A percentile compares a stretch with the other conserved stretches of the same genome.
phyloP scores from a whole-genome alignment of 306 rosid species.

The Malus fusca region DNA sequence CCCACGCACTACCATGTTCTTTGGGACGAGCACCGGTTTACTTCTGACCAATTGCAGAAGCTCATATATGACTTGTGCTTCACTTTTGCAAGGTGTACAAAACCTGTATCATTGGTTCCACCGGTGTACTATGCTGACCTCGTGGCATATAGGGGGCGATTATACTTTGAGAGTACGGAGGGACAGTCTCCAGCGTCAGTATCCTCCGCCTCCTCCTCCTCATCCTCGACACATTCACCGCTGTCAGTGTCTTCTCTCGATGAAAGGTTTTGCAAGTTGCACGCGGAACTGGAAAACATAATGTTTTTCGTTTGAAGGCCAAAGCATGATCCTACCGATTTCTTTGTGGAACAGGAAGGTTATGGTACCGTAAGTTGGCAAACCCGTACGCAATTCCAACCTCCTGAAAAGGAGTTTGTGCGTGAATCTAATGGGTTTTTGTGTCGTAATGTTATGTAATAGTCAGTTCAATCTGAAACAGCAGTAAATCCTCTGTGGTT shows the following conservation, averaged over 20 bases:
- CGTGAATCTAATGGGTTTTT: constrained; percentile 45
- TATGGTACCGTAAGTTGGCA: background rate
- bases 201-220: constrained; percentile 23
- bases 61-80: constrained; percentile 68
- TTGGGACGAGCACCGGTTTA: constrained; percentile 67
- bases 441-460: background rate
- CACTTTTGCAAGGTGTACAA: constrained; percentile 77
- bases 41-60: constrained; percentile 61
- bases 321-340: background rate
- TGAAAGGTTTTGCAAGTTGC: constrained; percentile 41
- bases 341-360: background rate
- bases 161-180: constrained; percentile 50
- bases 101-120: constrained; percentile 72
- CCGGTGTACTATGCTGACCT: constrained; percentile 88
- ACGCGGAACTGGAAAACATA: constrained; percentile 37
- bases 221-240: background rate
- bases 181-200: constrained; percentile 25
- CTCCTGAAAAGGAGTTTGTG: constrained; percentile 36
- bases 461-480: background rate
- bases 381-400: constrained; percentile 5
- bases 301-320: constrained; percentile 52
- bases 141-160: constrained; percentile 69
- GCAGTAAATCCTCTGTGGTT: background rate
- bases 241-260: constrained; percentile 24
- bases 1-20: constrained; percentile 77